Conservation (phyloP, 73 alveolate species). For the Stentor roeselii region DNA sequence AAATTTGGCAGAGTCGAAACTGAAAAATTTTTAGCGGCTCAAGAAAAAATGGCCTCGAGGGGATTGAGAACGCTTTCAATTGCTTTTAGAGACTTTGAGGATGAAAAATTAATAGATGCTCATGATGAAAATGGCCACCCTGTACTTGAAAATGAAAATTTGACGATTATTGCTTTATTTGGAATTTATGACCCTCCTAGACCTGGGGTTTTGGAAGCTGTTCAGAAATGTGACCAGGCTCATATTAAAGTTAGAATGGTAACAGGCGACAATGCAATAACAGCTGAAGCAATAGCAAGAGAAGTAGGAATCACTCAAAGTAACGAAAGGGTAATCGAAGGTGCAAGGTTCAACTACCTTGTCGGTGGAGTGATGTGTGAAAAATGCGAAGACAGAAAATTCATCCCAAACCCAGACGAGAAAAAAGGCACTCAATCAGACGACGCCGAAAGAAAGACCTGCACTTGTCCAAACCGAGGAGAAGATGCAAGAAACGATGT, state of each 20-base stretch:
- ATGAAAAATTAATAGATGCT: constrained; percentile 30
- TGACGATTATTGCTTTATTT: constrained; percentile 60
- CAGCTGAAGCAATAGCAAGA: constrained; percentile 91
- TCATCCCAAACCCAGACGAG: too few species aligned
- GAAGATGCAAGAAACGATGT: too few species aligned
- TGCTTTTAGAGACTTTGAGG: constrained; percentile 41
- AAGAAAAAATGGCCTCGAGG: constrained; percentile 63
- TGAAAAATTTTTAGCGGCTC: constrained; percentile 39
- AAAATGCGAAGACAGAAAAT: too few species aligned
- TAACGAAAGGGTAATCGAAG: constrained; percentile 54
- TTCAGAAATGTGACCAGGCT: constrained; percentile 42
- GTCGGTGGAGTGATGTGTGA: constrained; percentile 46
- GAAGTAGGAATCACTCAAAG: constrained; percentile 35
- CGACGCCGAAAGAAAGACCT: too few species aligned
- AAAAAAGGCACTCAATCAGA: too few species aligned
- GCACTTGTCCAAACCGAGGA: too few species aligned
- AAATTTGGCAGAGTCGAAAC: constrained; percentile 34
- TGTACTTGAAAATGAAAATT: constrained; percentile 49
- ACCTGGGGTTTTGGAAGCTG: constrained; percentile 57
- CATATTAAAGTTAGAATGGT: constrained; percentile 53
- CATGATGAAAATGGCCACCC: constrained; percentile 51
- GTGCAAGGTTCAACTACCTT: constrained; percentile 63
- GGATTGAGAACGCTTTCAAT: constrained; percentile 42
- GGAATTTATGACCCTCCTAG: constrained; percentile 74
- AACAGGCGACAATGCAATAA: constrained; percentile 66